phyloP scores from a whole-genome alignment of 1,284 basidiomycete species.

The Trichosporon sp. region DNA sequence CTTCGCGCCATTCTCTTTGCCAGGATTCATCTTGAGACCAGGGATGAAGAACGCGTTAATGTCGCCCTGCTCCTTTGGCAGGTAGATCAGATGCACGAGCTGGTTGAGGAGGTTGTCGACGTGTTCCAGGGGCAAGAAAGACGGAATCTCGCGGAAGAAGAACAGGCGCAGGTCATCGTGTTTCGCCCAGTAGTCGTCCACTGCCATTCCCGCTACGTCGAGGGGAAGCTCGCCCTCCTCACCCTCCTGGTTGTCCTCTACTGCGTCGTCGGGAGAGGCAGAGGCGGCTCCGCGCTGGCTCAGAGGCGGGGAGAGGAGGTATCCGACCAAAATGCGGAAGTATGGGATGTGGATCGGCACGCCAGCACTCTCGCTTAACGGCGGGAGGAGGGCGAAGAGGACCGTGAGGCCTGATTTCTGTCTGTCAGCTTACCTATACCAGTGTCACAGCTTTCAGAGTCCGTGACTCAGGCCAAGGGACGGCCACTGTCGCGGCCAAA shows the following conservation, averaged over 20 bases:
- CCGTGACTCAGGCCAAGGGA: no score
- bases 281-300: slow-evolving; percentile 45
- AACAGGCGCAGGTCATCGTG: slow-evolving; percentile 80
- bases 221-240: slow-evolving; percentile 55
- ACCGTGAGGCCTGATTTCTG: slow-evolving; percentile 71
- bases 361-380: slow-evolving; percentile 63
- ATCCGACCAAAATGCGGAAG: slow-evolving; percentile 38
- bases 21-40: slow-evolving; percentile 57
- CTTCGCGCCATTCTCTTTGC: slow-evolving; percentile 41
- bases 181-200: slow-evolving; percentile 48
- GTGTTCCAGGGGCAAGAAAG: slow-evolving; percentile 5
- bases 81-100: slow-evolving; percentile 70
- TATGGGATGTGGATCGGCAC: slow-evolving; percentile 38
- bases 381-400: slow-evolving; percentile 71
- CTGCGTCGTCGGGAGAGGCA: slow-evolving; percentile 1
- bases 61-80: slow-evolving; percentile 69
- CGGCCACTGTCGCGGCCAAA: no score
- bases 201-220: slow-evolving; percentile 54
- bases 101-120: slow-evolving; percentile 66
- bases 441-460: not conserved
- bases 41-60: slow-evolving; percentile 82
- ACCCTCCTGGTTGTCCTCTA: slow-evolving; percentile 27
- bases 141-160: slow-evolving; percentile 77
- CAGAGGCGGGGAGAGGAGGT: slow-evolving; percentile 33
- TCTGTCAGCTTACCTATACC: not conserved